Base-by-base conservation (phyloP, 331 rosid genomes). In the Acacia pycnantha region DNA sequence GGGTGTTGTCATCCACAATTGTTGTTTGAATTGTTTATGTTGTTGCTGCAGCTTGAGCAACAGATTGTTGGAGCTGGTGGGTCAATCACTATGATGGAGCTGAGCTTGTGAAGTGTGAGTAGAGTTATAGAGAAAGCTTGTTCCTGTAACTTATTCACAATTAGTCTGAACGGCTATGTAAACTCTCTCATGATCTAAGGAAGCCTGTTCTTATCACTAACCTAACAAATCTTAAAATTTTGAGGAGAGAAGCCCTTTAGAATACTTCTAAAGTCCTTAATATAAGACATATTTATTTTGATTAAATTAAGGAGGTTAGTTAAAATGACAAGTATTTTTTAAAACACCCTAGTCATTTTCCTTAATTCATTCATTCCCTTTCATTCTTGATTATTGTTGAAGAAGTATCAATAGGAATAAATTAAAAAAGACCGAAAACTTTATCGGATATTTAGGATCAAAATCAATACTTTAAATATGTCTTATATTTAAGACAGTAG, bases 1-100 rank as follows among this genome's bases (percentile, higher is more conserved):
- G 14, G 79, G 73, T 71, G 70, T 31, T 53, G 41, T 44, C 19
- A 64, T 73, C 83, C 51, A 24, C 29, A 13, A 74, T 64, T 77
- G 37, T 68, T 24, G 46, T 75, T 21, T 65, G 79, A 21, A 72
- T 78, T 61, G 18, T 61, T 11, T 78, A 71, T 26, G 15, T 61
- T 11, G 80, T 48, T 93, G 88, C 92, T 95, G 89, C 93, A 94
- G 99, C 89, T 94, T 71, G 99, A 96, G 88, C 94, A 90, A 74
- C 98, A 91, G 84, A 94, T 96, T 82, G 86, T 90, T 82, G 90
- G 91, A 76, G 99, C 97, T 77, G 99, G 99, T 64, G 99, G 99
- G 76, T 88, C 97, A 78, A 88, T 96, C 81, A 97, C 98, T 29
- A 73, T 81, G 83, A 47, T 78, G 79, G 94, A 93, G 79, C 81